Evolutionary conservation across 805 yeast genomes (phyloP).

Genomic region (Millerozyma acaciae): DNA sequence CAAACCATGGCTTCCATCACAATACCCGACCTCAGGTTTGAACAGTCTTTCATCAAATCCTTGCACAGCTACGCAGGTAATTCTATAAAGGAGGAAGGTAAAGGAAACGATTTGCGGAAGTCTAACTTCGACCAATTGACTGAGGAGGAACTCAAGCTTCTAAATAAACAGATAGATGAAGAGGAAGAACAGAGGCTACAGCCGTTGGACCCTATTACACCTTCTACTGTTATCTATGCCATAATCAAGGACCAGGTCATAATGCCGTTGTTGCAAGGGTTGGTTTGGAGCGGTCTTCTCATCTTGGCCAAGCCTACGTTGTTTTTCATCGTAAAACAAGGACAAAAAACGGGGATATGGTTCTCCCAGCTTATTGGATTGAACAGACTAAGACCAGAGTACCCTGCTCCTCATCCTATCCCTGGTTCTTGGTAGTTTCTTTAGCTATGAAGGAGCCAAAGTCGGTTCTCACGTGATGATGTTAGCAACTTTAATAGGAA

Average conservation of each 20-base stretch:
- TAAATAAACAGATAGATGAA: conserved; percentile 15
- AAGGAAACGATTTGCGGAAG: no score
- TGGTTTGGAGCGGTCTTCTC: conserved; percentile 41
- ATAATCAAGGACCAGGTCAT: conserved; percentile 47
- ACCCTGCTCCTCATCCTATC: background rate
- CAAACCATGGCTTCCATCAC: conserved; percentile 9
- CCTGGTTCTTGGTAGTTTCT: conserved; percentile 1
- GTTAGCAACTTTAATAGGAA: background rate
- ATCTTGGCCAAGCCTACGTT: conserved; percentile 36
- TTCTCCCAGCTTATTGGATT: conserved; percentile 19
- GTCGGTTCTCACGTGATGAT: background rate
- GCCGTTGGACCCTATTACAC: conserved; percentile 40
- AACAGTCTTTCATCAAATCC: conserved; percentile 48
- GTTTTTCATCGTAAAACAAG: conserved; percentile 18
- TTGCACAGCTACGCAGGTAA: conserved; percentile 28
- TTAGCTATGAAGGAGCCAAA: no score
- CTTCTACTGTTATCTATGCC: conserved; percentile 44
- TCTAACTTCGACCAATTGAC: conserved; percentile 10
- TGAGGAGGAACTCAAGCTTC: conserved; percentile 15
- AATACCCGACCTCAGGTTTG: conserved; percentile 66
- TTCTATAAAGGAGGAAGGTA: conserved; percentile 6
- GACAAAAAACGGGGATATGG: conserved; percentile 26
- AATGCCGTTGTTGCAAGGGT: conserved; percentile 54
- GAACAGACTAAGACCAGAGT: conserved; percentile 4
- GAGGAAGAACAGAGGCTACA: conserved; percentile 11